phyloP scores from a whole-genome alignment of 2,329 filamentous ascomycete genomes.

The Calonectria multiphialidica region DNA sequence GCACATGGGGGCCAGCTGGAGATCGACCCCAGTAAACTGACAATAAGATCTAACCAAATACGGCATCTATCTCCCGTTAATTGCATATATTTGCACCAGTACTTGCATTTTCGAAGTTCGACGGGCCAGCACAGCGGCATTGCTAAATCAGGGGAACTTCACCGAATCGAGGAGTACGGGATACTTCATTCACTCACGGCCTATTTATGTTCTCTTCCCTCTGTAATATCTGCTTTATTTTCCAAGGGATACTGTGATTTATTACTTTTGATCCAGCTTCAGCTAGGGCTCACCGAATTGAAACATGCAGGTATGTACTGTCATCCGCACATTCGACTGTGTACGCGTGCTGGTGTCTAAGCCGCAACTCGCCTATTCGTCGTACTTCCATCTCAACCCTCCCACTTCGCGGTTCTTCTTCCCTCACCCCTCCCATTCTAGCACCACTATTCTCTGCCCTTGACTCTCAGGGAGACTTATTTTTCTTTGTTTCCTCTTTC shows the following conservation, averaged over 20 bases:
- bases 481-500: background rate
- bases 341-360: slow-evolving; percentile 19
- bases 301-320: slow-evolving; percentile 22
- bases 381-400: slow-evolving; percentile 3
- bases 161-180: background rate
- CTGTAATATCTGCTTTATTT: background rate
- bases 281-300: background rate
- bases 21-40: background rate
- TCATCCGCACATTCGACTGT: background rate
- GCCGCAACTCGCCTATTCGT: slow-evolving; percentile 15
- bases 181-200: background rate
- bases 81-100: background rate
- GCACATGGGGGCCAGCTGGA: background rate
- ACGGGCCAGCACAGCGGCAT: background rate
- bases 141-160: background rate
- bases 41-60: background rate
- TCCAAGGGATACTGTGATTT: background rate
- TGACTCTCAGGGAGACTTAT: background rate
- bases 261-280: background rate
- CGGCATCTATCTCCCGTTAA: background rate
- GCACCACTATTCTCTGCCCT: background rate
- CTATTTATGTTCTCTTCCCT: background rate
- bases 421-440: background rate
- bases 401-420: background rate
- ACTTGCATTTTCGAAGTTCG: background rate